Percentiles rank a stretch among this genome's conserved stretches.
Conservation (phyloP, 163 green algal species). For the Scenedesmus sp. region DNA sequence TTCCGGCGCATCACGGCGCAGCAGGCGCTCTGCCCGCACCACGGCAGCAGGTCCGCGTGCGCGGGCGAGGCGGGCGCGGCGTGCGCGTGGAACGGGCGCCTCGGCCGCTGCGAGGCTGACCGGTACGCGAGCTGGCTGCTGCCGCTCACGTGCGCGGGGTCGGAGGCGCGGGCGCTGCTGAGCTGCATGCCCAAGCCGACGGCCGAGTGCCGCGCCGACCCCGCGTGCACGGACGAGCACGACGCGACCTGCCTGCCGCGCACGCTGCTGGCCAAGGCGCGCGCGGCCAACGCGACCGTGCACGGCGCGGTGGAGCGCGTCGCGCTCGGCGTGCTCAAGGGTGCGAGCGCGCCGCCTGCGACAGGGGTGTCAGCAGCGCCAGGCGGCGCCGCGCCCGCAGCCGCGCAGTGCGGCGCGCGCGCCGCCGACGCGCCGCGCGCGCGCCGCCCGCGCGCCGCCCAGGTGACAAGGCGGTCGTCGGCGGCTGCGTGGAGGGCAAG, state of each 20-base stretch:
- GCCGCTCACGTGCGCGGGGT: constrained; percentile 19
- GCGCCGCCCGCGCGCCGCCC: too few relatives aligned
- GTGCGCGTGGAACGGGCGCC: background rate
- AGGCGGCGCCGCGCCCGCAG: background rate
- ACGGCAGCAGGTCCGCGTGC: background rate
- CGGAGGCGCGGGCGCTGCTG: background rate
- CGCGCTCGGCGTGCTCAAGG: background rate
- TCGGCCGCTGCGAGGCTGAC: constrained; percentile 3
- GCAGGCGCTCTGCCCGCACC: background rate
- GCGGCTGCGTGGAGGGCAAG: background rate
- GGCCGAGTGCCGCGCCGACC: background rate
- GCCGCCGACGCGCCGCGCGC: too few relatives aligned
- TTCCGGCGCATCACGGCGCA: constrained; percentile 7
- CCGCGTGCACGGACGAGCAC: background rate
- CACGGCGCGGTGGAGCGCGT: background rate
- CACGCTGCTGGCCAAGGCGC: background rate
- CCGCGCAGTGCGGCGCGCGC: background rate
- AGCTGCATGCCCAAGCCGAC: background rate
- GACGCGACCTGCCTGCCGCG: background rate
- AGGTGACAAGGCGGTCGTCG: too few relatives aligned
- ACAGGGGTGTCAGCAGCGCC: background rate
- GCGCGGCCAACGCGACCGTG: background rate
- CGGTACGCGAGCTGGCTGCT: background rate
- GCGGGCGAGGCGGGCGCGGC: background rate
- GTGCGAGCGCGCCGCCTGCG: too few relatives aligned